phyloP scores from a whole-genome alignment of 805 yeast genomes.

The Candida broadrunensis region DNA sequence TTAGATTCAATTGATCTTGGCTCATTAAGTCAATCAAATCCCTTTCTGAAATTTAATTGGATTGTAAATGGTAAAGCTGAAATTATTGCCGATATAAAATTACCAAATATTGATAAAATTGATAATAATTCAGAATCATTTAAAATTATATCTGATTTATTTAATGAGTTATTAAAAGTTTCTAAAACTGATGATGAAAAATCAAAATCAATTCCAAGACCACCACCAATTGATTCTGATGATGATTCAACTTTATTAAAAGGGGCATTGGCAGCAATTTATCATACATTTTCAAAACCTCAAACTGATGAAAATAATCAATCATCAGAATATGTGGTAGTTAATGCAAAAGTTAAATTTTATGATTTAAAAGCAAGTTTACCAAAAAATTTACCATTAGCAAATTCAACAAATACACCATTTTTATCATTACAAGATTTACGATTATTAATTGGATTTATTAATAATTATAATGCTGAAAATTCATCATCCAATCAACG shows the following conservation, averaged over 20 bases:
- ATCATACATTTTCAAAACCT: conserved; percentile 33
- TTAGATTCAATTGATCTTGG: conserved; percentile 41
- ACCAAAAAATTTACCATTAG: conserved; percentile 48
- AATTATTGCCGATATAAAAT: conserved; percentile 66
- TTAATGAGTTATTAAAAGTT: conserved; percentile 22
- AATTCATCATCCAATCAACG: conserved; percentile 8
- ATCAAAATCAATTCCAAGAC: background rate
- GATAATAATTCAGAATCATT: conserved; percentile 16
- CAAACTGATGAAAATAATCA: conserved; percentile 7
- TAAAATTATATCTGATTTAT: conserved; percentile 23
- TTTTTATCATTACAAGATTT: conserved; percentile 59
- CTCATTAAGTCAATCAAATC: conserved; percentile 18
- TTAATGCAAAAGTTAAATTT: conserved; percentile 65
- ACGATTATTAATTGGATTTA: conserved; percentile 57
- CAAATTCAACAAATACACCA: conserved; percentile 48
- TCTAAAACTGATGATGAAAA: conserved; percentile 6
- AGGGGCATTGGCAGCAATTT: conserved; percentile 40
- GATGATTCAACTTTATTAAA: conserved; percentile 27
- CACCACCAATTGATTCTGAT: conserved; percentile 2
- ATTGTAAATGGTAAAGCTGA: conserved; percentile 68
- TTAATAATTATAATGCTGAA: conserved; percentile 33
- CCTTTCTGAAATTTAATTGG: conserved; percentile 62
- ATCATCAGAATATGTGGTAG: conserved; percentile 50
- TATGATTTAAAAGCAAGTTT: conserved; percentile 57
- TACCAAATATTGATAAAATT: conserved; percentile 49